Conservation (phyloP, 768 basidiomycete species). For the Mycena leptocephala region DNA sequence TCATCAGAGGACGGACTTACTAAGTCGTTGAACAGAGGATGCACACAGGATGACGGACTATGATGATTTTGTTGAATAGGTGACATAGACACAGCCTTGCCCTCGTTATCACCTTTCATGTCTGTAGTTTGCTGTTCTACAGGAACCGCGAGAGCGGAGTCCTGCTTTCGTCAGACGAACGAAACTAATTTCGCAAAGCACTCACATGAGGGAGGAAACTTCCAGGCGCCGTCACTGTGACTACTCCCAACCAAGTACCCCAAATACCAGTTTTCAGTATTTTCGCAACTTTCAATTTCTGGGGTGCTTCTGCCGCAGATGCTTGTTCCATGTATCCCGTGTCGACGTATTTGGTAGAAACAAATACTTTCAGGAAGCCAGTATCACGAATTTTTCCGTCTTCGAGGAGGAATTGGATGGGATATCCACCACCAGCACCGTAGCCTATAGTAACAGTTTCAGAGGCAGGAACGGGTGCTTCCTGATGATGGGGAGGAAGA, state of each 20-base stretch:
- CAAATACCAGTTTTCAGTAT: slow-evolving; percentile 1
- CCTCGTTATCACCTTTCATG: neutral
- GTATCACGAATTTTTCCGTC: neutral
- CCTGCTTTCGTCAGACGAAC: neutral
- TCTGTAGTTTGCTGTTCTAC: neutral
- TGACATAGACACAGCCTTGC: neutral
- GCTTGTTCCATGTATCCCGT: neutral
- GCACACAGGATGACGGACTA: neutral
- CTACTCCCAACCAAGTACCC: neutral
- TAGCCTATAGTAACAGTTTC: neutral
- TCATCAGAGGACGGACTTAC: neutral
- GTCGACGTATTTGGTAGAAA: neutral
- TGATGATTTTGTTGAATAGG: neutral
- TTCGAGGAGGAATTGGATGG: neutral
- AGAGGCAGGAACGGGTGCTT: neutral
- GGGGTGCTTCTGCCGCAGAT: neutral
- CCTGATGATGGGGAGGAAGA: neutral
- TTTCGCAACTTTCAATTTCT: neutral
- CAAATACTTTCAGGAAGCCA: neutral
- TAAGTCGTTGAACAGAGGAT: neutral
- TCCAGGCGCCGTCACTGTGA: neutral
- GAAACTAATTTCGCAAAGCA: neutral
- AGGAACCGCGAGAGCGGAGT: neutral
- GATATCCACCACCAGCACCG: neutral
- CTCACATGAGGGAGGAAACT: neutral